Evolutionary conservation across 2,329 filamentous ascomycete species (phyloP).

Genomic region (Penicillium brasilianum): DNA sequence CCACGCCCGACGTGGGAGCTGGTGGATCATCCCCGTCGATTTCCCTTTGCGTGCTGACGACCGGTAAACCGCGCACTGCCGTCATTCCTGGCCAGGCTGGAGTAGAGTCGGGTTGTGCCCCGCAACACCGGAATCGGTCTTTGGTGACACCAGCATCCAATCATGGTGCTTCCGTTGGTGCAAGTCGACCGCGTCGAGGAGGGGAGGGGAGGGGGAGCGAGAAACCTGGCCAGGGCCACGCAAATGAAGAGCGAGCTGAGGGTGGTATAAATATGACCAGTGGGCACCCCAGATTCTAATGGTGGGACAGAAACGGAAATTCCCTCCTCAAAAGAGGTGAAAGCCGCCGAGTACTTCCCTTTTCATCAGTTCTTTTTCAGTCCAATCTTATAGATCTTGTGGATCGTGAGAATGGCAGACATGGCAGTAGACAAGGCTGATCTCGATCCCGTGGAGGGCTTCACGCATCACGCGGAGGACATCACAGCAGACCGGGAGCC

Average conservation of each 20-base stretch:
- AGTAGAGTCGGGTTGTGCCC: slow-evolving; percentile 3
- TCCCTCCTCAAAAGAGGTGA: not conserved
- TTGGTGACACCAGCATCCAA: slow-evolving; percentile 13
- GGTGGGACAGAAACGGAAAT: not conserved
- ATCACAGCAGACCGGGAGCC: slow-evolving; percentile 38
- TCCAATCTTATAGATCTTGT: not conserved
- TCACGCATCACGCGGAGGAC: slow-evolving; percentile 43
- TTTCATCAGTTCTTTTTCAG: not conserved
- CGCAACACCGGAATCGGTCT: slow-evolving; percentile 17
- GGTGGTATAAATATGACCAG: slow-evolving; percentile 14
- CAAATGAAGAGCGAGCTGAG: not conserved
- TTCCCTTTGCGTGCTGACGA: slow-evolving; percentile 7
- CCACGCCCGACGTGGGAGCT: slow-evolving; percentile 15
- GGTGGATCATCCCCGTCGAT: slow-evolving; percentile 17
- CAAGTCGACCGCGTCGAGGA: not conserved
- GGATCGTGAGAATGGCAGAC: slow-evolving; percentile 26
- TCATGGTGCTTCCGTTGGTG: slow-evolving; percentile 1
- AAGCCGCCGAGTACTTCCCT: not conserved
- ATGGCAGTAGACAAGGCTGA: slow-evolving; percentile 11
- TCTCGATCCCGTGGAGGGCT: slow-evolving; percentile 29
- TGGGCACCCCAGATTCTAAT: not conserved
- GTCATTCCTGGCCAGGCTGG: slow-evolving; percentile 13
- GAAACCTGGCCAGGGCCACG: not conserved
- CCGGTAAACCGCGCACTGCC: slow-evolving; percentile 17
- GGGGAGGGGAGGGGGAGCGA: not conserved